These are phyloP conservation scores for Thelonectria blattea DNA, from an alignment of 2,329 filamentous ascomycete genomes.

Conservation along the genomic window DNA sequence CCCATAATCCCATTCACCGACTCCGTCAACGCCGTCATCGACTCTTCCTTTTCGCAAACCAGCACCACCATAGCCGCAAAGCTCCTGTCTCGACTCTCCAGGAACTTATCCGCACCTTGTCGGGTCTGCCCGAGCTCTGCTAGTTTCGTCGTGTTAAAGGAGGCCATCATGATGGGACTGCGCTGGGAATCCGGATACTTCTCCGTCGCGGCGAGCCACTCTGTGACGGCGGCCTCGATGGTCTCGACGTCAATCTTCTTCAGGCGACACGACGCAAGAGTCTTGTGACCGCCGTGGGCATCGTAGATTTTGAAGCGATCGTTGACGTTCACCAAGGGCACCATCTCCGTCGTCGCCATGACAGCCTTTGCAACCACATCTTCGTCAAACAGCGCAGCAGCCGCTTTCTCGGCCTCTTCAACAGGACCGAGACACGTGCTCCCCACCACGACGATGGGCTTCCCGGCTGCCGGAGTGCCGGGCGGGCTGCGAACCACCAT, in stretches of 20 bases:
- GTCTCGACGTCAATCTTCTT: constrained; percentile 14
- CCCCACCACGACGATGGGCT: constrained; percentile 38
- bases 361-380: constrained; percentile 30
- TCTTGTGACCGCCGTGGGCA: constrained; percentile 40
- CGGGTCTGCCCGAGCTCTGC: background rate
- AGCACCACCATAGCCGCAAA: constrained; percentile 16
- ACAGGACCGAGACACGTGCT: constrained; percentile 35
- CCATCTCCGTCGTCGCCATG: constrained; percentile 29
- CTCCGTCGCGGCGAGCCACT: constrained; percentile 34
- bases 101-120: constrained; percentile 12
- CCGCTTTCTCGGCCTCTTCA: constrained; percentile 33
- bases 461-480: constrained; percentile 35
- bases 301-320: constrained; percentile 32
- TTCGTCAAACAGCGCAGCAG: constrained; percentile 24
- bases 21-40: constrained; percentile 4
- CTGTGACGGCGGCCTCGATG: constrained; percentile 31
- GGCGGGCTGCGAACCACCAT: constrained; percentile 40
- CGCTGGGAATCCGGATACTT: constrained; percentile 25
- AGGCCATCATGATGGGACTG: constrained; percentile 25
- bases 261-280: constrained; percentile 34
- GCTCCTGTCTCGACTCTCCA: constrained; percentile 32
- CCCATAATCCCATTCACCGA: constrained; percentile 23
- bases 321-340: constrained; percentile 34
- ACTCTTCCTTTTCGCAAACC: constrained; percentile 24
- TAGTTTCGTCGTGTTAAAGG: constrained; percentile 25